These are phyloP conservation scores for Gaeumannomyces tritici DNA, from an alignment of 2,329 filamentous ascomycete genomes.

Conservation along the genomic window DNA sequence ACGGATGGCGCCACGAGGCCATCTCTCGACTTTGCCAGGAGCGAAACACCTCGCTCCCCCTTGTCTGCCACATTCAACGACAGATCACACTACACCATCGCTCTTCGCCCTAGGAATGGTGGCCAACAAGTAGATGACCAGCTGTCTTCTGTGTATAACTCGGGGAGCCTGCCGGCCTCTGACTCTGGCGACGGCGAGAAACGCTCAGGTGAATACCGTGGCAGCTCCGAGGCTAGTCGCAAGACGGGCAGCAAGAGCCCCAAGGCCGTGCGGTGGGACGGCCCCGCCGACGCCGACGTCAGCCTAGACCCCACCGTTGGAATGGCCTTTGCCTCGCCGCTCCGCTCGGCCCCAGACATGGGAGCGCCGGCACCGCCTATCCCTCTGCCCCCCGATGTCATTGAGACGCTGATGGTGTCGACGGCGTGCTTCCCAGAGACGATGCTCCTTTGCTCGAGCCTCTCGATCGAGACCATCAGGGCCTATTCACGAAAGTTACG, in stretches of 20 bases:
- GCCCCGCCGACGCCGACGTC: not conserved
- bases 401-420: constrained; percentile 44
- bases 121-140: not conserved
- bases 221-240: not conserved
- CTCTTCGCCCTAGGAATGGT: no score
- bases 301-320: not conserved
- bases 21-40: not conserved
- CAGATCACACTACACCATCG: not conserved
- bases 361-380: constrained; percentile 20
- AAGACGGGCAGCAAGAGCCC: not conserved
- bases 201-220: not conserved
- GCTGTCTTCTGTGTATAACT: not conserved
- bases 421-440: constrained; percentile 50
- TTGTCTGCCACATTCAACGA: not conserved
- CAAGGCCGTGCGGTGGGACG: not conserved
- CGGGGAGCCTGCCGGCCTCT: not conserved
- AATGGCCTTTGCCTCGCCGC: constrained; percentile 1
- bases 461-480: constrained; percentile 49
- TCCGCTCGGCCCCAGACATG: not conserved
- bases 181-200: not conserved
- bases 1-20: not conserved
- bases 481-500: constrained; percentile 43
- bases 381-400: constrained; percentile 40
- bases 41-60: not conserved
- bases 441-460: constrained; percentile 44